Percentiles rank a stretch among this genome's conserved stretches.
phyloP scores from a whole-genome alignment of 495 filamentous ascomycete genomes.

The Penicillium taxi region DNA sequence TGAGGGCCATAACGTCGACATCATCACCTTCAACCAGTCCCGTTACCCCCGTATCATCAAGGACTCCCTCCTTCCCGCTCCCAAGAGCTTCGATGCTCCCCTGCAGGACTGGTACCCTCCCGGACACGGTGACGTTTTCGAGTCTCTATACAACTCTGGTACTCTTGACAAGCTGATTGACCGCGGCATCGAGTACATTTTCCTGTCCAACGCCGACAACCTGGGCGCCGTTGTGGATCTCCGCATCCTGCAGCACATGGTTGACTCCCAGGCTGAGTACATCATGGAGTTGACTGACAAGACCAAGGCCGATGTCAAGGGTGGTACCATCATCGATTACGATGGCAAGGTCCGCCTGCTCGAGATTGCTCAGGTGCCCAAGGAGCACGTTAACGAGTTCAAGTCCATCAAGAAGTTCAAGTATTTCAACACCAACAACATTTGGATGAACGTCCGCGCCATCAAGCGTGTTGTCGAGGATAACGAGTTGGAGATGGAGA shows the following conservation, averaged over 20 bases:
- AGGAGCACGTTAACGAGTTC: constrained; percentile 99
- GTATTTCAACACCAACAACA: constrained; percentile 99
- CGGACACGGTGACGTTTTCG: constrained; percentile 98
- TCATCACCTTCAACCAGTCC: constrained; percentile 99
- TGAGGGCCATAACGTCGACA: constrained; percentile 98
- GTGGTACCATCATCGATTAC: constrained; percentile 99
- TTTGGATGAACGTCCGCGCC: constrained; percentile 97
- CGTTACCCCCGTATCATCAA: constrained; percentile 94
- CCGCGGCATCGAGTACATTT: constrained; percentile 93
- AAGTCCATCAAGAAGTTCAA: constrained; percentile 99
- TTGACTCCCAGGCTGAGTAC: constrained; percentile 90
- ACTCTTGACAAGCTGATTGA: constrained; percentile 92
- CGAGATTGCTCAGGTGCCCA: constrained; percentile 99
- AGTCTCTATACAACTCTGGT: constrained; percentile 99
- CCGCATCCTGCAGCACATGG: constrained; percentile 98
- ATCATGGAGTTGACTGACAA: constrained; percentile 99
- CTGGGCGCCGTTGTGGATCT: constrained; percentile 95
- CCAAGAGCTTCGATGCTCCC: constrained; percentile 78
- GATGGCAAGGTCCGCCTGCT: constrained; percentile 92
- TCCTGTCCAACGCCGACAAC: constrained; percentile 99
- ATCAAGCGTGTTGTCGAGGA: constrained; percentile 99
- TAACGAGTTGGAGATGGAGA: constrained; percentile 98
- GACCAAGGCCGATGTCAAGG: constrained; percentile 99
- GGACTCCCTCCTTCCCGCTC: constrained; percentile 93
- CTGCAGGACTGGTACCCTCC: constrained; percentile 99